phyloP scores from a whole-genome alignment of 768 basidiomycete species.

The Leccinum broughii region DNA sequence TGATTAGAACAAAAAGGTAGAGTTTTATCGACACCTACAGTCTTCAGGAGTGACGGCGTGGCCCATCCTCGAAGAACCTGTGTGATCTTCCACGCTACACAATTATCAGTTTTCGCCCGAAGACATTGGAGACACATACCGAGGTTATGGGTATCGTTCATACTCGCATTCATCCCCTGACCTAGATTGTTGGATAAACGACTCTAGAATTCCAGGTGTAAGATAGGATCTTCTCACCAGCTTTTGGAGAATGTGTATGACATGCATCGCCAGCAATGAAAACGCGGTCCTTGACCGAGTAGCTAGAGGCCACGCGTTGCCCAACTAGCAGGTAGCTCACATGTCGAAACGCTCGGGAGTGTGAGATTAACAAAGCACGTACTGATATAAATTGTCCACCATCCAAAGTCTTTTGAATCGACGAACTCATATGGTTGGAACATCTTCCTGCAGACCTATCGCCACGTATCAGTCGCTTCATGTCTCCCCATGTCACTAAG shows the following conservation, averaged over 20 bases:
- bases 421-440: neutral
- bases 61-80: conserved; percentile 46
- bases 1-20: neutral
- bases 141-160: conserved; percentile 1
- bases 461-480: neutral
- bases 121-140: conserved; percentile 17
- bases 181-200: neutral
- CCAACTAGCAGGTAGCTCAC: neutral
- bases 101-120: conserved; percentile 48
- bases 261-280: conserved; percentile 3
- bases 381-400: conserved; percentile 3
- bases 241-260: neutral
- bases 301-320: conserved; percentile 1
- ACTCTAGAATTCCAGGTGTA: neutral
- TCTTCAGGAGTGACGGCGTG: conserved; percentile 35
- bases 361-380: neutral
- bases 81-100: conserved; percentile 47
- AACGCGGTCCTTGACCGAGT: conserved; percentile 1
- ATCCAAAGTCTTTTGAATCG: neutral
- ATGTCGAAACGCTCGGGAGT: neutral
- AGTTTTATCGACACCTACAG: conserved; percentile 24
- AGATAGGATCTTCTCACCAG: neutral
- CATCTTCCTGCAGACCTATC: neutral
- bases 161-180: conserved; percentile 2
- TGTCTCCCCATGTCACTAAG: neutral